Base-by-base conservation (phyloP, 768 basidiomycete species). In the Thelephora aurantiotincta region DNA sequence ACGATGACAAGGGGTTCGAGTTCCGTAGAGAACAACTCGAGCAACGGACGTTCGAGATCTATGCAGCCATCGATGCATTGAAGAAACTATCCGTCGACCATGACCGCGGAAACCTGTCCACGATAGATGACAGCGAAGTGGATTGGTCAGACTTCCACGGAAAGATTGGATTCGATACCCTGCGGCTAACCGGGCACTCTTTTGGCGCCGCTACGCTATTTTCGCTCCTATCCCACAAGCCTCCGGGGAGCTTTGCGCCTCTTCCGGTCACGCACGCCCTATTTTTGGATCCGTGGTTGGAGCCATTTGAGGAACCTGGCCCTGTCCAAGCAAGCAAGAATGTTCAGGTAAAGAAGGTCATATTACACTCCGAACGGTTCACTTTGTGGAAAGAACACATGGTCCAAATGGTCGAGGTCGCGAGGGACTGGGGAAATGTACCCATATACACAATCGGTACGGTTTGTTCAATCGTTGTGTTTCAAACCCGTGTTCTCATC, bases 231-330 rank as follows among this genome's bases (percentile, higher is more conserved):
- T 77, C 79, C 19, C 68, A 67, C 2, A 54, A 64, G 20, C 69
- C 77, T 6, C 68, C 73, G 1, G 47, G 48, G 2, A 42, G 38
- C 14, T 65, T 71, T 49, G 38, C 57, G 11, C 58, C 55, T 2
- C 67, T 89, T 47, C 80, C 80, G 0, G 63, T 84, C 44, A 60
- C 65, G 5, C 72, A 74, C 43, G 75, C 72, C 7, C 58, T 91
- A 18, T 67, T 82, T 18, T 71, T 87, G 14, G 89, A 92, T 61
- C 89, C 89, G 16, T 91, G 89, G 88, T 63, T 90, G 6, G 85
- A 90, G 48, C 84, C 87, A 14, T 56, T 88, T 19, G 71, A 79
- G 6, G 59, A 68, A 35, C 82, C 76, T 26, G 78, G 77, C 3
- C 78, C 66, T 0, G 26, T 44, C 22, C 49, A 50, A 41, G 35